Evolutionary conservation across 2,329 filamentous ascomycete genomes (phyloP).

Genomic region (Ceratocystis cacaofunesta): DNA sequence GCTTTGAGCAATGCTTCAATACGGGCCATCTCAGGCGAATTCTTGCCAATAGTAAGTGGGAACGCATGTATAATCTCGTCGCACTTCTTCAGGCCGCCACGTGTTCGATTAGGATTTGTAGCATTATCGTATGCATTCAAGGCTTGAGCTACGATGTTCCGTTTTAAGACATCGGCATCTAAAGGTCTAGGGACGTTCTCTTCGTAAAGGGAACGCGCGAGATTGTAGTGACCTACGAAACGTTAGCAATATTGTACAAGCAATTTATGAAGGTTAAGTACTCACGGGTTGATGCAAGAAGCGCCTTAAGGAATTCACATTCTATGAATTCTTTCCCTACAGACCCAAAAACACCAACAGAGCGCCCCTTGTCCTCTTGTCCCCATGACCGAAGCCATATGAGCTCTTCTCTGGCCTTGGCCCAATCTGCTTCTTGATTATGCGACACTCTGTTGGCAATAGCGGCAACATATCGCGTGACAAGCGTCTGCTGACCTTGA

Average conservation of each 20-base stretch:
- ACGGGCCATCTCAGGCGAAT: constrained; percentile 36
- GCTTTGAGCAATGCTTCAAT: constrained; percentile 53
- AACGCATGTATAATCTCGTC: constrained; percentile 57
- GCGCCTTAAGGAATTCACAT: constrained; percentile 52
- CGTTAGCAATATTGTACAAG: background rate
- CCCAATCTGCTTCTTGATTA: constrained; percentile 50
- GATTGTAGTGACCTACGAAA: constrained; percentile 36
- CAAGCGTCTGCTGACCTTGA: constrained; percentile 47
- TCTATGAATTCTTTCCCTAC: constrained; percentile 50
- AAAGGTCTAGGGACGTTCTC: constrained; percentile 36
- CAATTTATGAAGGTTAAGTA: constrained; percentile 14
- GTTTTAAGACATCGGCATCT: constrained; percentile 35
- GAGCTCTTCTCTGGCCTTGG: constrained; percentile 44
- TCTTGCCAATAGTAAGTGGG: constrained; percentile 38
- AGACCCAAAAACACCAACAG: constrained; percentile 48
- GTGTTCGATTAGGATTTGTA: constrained; percentile 61
- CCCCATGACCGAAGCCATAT: constrained; percentile 66
- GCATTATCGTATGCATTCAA: constrained; percentile 67
- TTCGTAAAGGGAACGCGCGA: constrained; percentile 50
- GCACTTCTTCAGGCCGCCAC: constrained; percentile 64
- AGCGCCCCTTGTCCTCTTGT: constrained; percentile 28
- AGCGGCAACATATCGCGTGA: constrained; percentile 42
- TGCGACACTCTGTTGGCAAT: constrained; percentile 36
- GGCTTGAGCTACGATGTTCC: constrained; percentile 46
- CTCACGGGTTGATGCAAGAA: constrained; percentile 48